phyloP scores from a whole-genome alignment of 768 basidiomycete species.

The Favolaschia claudopus region DNA sequence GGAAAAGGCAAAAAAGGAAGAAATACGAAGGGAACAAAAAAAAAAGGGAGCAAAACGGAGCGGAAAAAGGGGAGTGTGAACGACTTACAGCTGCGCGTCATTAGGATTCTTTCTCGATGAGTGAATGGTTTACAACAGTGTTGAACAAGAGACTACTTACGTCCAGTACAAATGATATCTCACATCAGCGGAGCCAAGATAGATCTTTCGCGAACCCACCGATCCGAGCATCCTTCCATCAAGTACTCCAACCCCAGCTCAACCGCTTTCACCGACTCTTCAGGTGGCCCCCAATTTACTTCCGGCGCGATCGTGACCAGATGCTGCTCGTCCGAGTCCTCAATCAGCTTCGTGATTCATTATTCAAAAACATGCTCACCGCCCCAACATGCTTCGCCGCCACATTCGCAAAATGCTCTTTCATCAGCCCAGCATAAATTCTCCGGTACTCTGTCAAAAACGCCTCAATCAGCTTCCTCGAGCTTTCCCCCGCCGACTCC shows the following conservation, averaged over 20 bases:
- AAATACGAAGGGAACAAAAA: no score
- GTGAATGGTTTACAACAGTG: neutral
- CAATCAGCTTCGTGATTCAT: no score
- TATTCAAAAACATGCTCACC: no score
- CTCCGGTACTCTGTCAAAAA: constrained; percentile 55
- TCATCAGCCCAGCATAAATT: constrained; percentile 11
- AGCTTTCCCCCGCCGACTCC: constrained; percentile 42
- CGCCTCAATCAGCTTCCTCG: constrained; percentile 44
- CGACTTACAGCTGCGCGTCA: neutral
- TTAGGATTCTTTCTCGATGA: neutral
- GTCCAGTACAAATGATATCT: no score
- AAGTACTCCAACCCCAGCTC: constrained; percentile 10
- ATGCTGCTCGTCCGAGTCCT: no score
- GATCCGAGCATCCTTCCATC: constrained; percentile 8
- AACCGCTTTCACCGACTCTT: constrained; percentile 17
- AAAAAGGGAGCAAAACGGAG: no score
- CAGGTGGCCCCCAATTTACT: constrained; percentile 16
- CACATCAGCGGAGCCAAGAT: constrained; percentile 15
- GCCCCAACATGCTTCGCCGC: constrained; percentile 21
- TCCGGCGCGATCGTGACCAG: constrained; percentile 11
- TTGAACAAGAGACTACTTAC: no score
- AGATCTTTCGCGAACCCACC: constrained; percentile 18
- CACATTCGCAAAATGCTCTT: constrained; percentile 4
- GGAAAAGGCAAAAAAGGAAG: no score
- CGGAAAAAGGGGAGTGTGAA: no score